A percentile compares a stretch with the other conserved stretches of the same genome.
Conservation (phyloP, 345 rosid species). For the Rhodamnia rubescens region DNA sequence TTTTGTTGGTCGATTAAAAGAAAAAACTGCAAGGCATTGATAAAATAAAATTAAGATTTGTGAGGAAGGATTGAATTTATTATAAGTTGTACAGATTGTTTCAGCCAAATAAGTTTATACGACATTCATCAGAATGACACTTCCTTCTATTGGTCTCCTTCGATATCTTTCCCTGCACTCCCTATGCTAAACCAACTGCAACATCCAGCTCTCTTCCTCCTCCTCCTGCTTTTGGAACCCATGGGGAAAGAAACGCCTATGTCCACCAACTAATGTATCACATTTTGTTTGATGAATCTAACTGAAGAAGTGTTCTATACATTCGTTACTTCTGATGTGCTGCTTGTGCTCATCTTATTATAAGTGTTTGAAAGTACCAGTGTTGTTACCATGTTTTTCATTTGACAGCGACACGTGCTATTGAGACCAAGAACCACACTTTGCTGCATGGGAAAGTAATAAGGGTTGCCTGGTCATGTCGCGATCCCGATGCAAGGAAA, state of each 20-base stretch:
- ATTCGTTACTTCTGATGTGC: neutral
- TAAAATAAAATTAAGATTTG: neutral
- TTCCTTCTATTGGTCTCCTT: neutral
- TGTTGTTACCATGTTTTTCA: neutral
- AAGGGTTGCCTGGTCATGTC: conserved; percentile 61
- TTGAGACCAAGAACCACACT: conserved; percentile 51
- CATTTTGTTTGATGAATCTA: neutral
- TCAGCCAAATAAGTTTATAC: neutral
- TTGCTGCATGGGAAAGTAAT: conserved; percentile 49
- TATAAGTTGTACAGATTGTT: neutral
- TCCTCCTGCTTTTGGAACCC: neutral
- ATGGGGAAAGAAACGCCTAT: neutral
- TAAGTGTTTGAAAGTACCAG: too few species aligned
- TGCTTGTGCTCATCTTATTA: neutral
- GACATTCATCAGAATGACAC: neutral
- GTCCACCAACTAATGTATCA: neutral
- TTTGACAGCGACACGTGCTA: conserved; percentile 45
- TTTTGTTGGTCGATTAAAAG: neutral
- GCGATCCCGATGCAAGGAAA: conserved; percentile 60
- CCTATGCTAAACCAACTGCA: neutral
- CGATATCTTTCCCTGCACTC: neutral
- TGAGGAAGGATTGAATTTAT: neutral
- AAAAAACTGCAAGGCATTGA: neutral
- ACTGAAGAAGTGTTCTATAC: neutral
- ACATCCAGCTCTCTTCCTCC: neutral